phyloP scores from a whole-genome alignment of 169 alveolate species.

The Pseudocohnilembus persalinus region DNA sequence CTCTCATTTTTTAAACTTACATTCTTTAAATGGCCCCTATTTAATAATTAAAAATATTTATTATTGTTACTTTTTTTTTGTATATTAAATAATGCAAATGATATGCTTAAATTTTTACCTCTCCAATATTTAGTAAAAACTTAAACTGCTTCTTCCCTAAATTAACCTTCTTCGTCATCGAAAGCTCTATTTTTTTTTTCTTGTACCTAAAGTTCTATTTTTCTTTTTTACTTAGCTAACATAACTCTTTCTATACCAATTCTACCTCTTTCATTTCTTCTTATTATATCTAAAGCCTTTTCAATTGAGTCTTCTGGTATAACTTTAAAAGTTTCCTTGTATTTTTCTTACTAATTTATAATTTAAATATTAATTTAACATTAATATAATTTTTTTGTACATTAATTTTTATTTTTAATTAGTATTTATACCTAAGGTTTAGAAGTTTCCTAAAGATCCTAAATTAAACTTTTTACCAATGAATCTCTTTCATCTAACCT shows the following conservation, averaged over 20 bases:
- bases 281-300: constrained; percentile 66
- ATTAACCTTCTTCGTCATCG: constrained; percentile 58
- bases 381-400: neutral
- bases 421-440: constrained; percentile 56
- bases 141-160: constrained; percentile 60
- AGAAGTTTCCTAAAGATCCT: constrained; percentile 66
- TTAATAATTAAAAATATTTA: too few relatives aligned
- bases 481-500: constrained; percentile 70
- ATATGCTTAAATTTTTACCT: constrained; percentile 55
- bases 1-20: constrained; percentile 65
- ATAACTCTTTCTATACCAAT: constrained; percentile 68
- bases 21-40: constrained; percentile 46
- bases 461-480: constrained; percentile 56
- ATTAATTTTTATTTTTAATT: too few relatives aligned
- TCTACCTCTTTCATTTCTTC: constrained; percentile 83
- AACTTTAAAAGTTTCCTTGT: too few relatives aligned
- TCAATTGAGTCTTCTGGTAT: too few relatives aligned
- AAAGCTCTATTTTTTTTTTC: constrained; percentile 57
- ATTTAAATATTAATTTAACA: constrained; percentile 13
- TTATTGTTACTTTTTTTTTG: constrained; percentile 25
- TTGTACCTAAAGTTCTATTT: constrained; percentile 35
- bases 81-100: constrained; percentile 30
- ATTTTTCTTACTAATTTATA: constrained; percentile 61
- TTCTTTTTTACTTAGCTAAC: constrained; percentile 29
- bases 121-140: constrained; percentile 69